Evolutionary conservation across 2,329 filamentous ascomycete genomes (phyloP).

Genomic region (Daldinia eschscholtzii): DNA sequence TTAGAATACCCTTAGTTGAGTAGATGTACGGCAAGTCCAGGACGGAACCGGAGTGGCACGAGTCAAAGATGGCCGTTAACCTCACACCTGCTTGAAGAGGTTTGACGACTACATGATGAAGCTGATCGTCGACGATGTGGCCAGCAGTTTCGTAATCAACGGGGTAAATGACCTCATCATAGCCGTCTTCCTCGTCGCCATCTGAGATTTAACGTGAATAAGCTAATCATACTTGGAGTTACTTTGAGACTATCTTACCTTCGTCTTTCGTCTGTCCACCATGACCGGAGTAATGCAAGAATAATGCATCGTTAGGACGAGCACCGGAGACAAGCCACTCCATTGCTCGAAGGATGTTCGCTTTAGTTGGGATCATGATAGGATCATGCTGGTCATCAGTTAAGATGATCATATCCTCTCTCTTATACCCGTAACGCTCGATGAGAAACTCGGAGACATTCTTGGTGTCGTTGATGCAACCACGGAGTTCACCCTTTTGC

Average conservation of each 20-base stretch:
- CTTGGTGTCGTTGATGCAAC: constrained; percentile 85
- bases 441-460: constrained; percentile 80
- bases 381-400: constrained; percentile 80
- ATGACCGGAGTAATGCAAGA: constrained; percentile 72
- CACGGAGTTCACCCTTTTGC: constrained; percentile 76
- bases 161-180: constrained; percentile 86
- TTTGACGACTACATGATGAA: constrained; percentile 79
- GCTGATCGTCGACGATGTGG: constrained; percentile 86
- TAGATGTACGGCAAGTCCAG: constrained; percentile 77
- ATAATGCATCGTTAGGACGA: constrained; percentile 79
- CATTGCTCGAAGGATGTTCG: constrained; percentile 81
- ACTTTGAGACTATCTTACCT: constrained; percentile 22
- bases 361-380: constrained; percentile 78
- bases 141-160: constrained; percentile 84
- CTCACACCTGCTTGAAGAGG: constrained; percentile 69
- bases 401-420: constrained; percentile 83
- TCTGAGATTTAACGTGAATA: constrained; percentile 61
- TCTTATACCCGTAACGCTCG: constrained; percentile 76
- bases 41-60: constrained; percentile 75
- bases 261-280: constrained; percentile 82
- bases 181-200: constrained; percentile 84
- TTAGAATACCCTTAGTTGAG: constrained; percentile 76
- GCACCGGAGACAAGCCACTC: constrained; percentile 80
- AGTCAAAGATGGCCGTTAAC: constrained; percentile 73
- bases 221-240: neutral